Conservation (phyloP, 345 rosid species). For the Psidium guajava region DNA sequence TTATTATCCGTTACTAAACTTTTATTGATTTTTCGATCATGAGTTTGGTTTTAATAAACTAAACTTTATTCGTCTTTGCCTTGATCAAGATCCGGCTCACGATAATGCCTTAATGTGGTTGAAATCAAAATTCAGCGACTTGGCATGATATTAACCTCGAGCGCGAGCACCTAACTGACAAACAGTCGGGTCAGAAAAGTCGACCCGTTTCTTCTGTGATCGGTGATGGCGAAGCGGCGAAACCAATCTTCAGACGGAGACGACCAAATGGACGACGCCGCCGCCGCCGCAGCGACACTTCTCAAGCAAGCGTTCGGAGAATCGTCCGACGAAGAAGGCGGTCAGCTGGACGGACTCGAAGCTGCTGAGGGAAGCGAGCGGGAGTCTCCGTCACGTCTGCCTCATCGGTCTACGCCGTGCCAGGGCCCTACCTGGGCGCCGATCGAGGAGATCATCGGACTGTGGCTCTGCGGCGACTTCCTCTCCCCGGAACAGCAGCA, state of each 20-base stretch:
- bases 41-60: neutral
- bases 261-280: neutral
- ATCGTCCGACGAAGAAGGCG: slow-evolving; percentile 51
- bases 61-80: neutral
- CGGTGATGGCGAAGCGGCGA: neutral
- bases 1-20: neutral
- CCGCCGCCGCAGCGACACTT: neutral
- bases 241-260: neutral
- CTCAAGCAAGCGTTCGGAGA: slow-evolving; percentile 58
- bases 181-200: neutral
- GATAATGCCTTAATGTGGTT: neutral
- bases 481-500: slow-evolving; percentile 49
- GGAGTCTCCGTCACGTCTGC: neutral
- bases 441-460: slow-evolving; percentile 39
- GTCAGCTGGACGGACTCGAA: neutral
- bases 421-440: slow-evolving; percentile 34
- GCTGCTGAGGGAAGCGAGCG: neutral
- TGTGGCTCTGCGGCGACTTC: slow-evolving; percentile 62
- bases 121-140: neutral
- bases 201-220: neutral
- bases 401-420: neutral
- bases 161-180: neutral
- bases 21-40: neutral
- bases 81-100: neutral
- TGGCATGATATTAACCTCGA: neutral